phyloP scores from a whole-genome alignment of 192 early-diverging fungal genomes.

The Paraglomus occultum region DNA sequence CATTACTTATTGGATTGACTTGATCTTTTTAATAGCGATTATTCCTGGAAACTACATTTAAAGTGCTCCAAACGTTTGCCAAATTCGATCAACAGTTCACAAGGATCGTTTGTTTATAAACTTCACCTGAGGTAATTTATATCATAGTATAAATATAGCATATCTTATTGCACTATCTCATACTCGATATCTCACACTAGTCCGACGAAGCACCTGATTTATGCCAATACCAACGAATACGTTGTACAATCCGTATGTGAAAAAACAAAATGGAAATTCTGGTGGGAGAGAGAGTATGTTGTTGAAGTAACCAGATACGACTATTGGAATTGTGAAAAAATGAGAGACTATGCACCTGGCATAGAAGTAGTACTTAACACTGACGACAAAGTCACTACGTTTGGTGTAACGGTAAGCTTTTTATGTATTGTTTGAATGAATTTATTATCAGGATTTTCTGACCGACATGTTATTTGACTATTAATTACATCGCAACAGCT shows the following conservation, averaged over 20 bases:
- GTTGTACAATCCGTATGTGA: conserved; percentile 29
- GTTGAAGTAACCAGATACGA: conserved; percentile 44
- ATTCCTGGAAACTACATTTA: conserved; percentile 41
- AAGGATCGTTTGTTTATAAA: conserved; percentile 34
- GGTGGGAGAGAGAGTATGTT: conserved; percentile 38
- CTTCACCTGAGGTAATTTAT: conserved; percentile 31
- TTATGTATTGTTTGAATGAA: neutral
- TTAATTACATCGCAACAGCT: neutral
- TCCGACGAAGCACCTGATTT: conserved; percentile 31
- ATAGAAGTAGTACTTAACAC: conserved; percentile 15
- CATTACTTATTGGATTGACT: too few relatives aligned
- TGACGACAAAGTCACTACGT: neutral
- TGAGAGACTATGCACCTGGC: neutral
- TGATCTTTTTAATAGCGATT: conserved; percentile 22
- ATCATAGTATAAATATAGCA: neutral
- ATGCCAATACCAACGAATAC: conserved; percentile 32
- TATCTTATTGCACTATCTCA: neutral
- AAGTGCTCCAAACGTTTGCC: conserved; percentile 34
- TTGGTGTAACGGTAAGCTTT: conserved; percentile 24
- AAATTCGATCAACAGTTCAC: conserved; percentile 32
- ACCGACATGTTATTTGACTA: neutral
- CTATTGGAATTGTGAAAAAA: conserved; percentile 32
- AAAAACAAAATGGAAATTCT: conserved; percentile 40
- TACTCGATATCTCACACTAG: conserved; percentile 5
- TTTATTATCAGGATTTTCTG: neutral